phyloP scores from a whole-genome alignment of 805 yeast species.

The Metschnikowia anglica region DNA sequence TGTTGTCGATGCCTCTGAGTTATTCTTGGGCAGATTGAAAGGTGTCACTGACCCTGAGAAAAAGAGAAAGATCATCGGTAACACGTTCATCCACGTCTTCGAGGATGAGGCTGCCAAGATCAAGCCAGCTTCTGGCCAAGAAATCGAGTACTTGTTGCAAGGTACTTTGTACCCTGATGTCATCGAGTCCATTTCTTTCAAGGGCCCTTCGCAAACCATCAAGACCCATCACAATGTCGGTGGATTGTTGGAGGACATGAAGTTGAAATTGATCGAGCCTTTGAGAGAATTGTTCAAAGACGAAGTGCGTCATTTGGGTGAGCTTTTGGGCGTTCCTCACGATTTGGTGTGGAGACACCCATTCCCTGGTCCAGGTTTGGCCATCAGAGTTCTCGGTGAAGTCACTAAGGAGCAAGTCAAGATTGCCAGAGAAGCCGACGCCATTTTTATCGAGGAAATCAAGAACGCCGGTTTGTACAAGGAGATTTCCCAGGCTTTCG shows the following conservation, averaged over 20 bases:
- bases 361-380: constrained; percentile 99
- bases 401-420: constrained; percentile 90
- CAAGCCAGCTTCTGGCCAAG: constrained; percentile 84
- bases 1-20: constrained; percentile 91
- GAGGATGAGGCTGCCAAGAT: constrained; percentile 94
- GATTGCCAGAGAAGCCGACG: constrained; percentile 97
- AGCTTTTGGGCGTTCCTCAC: constrained; percentile 90
- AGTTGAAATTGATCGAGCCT: constrained; percentile 96
- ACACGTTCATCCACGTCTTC: constrained; percentile 94
- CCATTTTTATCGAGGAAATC: constrained; percentile 94
- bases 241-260: constrained; percentile 96
- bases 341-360: constrained; percentile 99
- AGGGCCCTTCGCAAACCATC: constrained; percentile 99
- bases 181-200: constrained; percentile 96
- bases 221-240: constrained; percentile 99
- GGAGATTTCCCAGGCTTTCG: constrained; percentile 96
- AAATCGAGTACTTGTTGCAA: constrained; percentile 89
- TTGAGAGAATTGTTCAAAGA: constrained; percentile 98
- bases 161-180: constrained; percentile 99
- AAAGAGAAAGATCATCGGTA: constrained; percentile 98
- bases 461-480: constrained; percentile 88
- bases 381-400: constrained; percentile 96
- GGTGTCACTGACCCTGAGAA: constrained; percentile 98
- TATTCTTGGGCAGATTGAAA: constrained; percentile 79
- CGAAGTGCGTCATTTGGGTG: constrained; percentile 96